These are phyloP conservation scores for Linum trigynum DNA, from an alignment of 345 rosid species.

Conservation along the genomic window DNA sequence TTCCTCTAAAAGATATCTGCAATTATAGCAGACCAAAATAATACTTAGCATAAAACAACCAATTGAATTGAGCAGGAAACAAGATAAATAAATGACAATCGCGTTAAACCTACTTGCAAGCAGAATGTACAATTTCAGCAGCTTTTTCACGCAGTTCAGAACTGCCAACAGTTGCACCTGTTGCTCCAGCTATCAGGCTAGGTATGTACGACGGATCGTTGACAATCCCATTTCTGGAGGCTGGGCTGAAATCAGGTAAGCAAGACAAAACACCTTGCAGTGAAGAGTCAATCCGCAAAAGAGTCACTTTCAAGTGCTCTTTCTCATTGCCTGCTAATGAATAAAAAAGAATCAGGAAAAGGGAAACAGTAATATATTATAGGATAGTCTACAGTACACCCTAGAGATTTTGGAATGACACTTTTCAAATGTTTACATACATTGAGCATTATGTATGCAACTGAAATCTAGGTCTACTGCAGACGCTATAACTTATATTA, in stretches of 20 bases:
- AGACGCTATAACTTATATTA: too few species aligned
- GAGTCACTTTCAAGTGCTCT: constrained; percentile 95
- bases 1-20: constrained; percentile 78
- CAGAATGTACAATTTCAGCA: constrained; percentile 58
- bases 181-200: constrained; percentile 89
- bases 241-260: constrained; percentile 95
- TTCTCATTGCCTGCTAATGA: constrained; percentile 80
- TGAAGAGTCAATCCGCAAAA: constrained; percentile 88
- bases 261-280: constrained; percentile 97
- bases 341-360: constrained; percentile 13
- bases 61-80: constrained; percentile 3
- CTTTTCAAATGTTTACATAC: too few species aligned
- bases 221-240: constrained; percentile 49
- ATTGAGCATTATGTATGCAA: too few species aligned
- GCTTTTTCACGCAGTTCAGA: constrained; percentile 78
- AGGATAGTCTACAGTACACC: too few species aligned
- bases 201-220: constrained; percentile 39
- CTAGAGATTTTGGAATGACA: too few species aligned
- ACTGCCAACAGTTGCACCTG: constrained; percentile 86
- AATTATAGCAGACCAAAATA: constrained; percentile 14
- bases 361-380: not conserved
- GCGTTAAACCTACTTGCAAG: constrained; percentile 71
- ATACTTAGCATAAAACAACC: constrained; percentile 15
- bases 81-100: constrained; percentile 1
- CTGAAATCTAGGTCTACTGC: too few species aligned